Conservation (phyloP, 441 rosid genomes). For the Pelargonium citronellum region DNA sequence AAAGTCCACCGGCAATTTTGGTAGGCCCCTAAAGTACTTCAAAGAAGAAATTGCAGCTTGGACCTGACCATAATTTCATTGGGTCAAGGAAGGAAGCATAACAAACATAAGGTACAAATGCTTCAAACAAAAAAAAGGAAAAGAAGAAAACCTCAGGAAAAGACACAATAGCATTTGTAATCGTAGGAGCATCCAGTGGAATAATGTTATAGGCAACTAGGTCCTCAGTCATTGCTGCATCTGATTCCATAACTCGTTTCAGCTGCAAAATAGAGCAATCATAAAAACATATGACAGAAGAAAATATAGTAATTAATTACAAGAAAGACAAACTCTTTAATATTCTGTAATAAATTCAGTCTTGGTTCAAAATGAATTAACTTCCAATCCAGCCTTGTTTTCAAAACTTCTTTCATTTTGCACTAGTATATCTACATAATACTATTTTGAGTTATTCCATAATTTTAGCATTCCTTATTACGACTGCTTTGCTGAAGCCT, state of each 20-base stretch:
- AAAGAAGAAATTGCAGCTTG: slow-evolving; percentile 72
- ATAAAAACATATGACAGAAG: slow-evolving; percentile 14
- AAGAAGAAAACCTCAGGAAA: slow-evolving; percentile 60
- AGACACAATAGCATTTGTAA: slow-evolving; percentile 54
- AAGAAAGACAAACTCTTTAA: neutral
- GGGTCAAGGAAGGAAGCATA: slow-evolving; percentile 22
- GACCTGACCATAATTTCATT: slow-evolving; percentile 44
- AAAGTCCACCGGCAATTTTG: slow-evolving; percentile 68
- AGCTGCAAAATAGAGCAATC: slow-evolving; percentile 45
- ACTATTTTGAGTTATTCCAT: neutral
- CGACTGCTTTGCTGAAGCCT: neutral
- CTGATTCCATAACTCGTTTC: slow-evolving; percentile 71
- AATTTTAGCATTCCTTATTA: neutral
- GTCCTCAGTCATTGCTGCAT: slow-evolving; percentile 92
- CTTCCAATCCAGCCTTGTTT: neutral
- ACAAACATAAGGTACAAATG: slow-evolving; percentile 18
- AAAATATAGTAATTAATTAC: slow-evolving; percentile 8
- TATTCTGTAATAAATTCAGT: neutral
- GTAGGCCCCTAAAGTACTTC: slow-evolving; percentile 60
- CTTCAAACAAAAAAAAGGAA: slow-evolving; percentile 18
- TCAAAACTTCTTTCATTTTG: neutral
- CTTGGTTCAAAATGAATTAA: neutral
- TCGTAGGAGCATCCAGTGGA: slow-evolving; percentile 74
- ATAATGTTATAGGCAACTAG: slow-evolving; percentile 81
- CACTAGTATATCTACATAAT: neutral